A percentile compares a stretch with the other conserved stretches of the same genome.
Conservation (phyloP, 257 asterid genomes). For the Ligustrum vulgare region DNA sequence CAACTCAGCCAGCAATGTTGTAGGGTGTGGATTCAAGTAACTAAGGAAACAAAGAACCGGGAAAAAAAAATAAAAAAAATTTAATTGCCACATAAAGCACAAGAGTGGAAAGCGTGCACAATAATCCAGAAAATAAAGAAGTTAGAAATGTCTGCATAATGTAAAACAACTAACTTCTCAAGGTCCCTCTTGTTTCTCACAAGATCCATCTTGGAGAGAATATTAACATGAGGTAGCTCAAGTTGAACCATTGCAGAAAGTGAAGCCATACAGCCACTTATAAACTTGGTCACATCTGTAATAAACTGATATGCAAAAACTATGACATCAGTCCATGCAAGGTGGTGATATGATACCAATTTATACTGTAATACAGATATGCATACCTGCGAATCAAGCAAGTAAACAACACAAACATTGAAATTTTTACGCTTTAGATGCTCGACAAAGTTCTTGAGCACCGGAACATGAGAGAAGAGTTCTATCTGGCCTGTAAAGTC, state of each 20-base stretch:
- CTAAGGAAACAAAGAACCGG: slow-evolving; percentile 37
- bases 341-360: slow-evolving; percentile 2
- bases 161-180: slow-evolving; percentile 65
- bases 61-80: background rate
- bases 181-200: slow-evolving; percentile 86
- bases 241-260: slow-evolving; percentile 98
- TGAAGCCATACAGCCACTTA: slow-evolving; percentile 97
- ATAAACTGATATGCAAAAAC: slow-evolving; percentile 57
- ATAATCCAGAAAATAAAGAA: background rate
- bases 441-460: slow-evolving; percentile 87
- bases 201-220: slow-evolving; percentile 98
- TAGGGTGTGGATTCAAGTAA: slow-evolving; percentile 86
- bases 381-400: slow-evolving; percentile 95
- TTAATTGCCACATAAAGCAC: slow-evolving; percentile 19
- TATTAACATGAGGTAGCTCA: slow-evolving; percentile 94
- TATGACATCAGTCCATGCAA: slow-evolving; percentile 22
- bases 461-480: slow-evolving; percentile 94
- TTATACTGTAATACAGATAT: background rate
- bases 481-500: slow-evolving; percentile 78
- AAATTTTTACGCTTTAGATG: slow-evolving; percentile 78
- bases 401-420: slow-evolving; percentile 85
- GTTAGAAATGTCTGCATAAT: background rate
- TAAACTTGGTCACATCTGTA: slow-evolving; percentile 97
- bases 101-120: background rate
- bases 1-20: slow-evolving; percentile 70